Base-by-base conservation (phyloP, 345 rosid genomes). In the Eucalyptus polyanthemos region DNA sequence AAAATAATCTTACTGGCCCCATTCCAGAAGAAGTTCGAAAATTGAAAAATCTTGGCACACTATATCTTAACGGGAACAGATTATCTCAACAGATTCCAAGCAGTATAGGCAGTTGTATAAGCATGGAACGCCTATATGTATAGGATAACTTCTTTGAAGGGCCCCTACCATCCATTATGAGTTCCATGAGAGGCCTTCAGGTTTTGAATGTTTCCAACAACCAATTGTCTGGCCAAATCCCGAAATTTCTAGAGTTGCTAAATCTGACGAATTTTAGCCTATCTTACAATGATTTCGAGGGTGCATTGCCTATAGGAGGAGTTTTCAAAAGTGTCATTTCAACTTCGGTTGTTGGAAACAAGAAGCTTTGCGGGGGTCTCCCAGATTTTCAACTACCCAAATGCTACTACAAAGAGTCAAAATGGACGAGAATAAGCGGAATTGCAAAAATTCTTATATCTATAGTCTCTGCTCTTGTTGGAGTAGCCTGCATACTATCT, bases 61-160 rank as follows among this genome's bases (percentile, higher is more conserved):
- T 69, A 31, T 0, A 2, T 69, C 42, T 69, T 69, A 0, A 69
- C 0, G 1, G 12, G 21, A 69, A 69, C 3, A 31, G 6, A 16
- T 31, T 69, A 69, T 8, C 80, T 9, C 80, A 69, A 16, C 3
- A 16, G 1, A 31, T 69, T 16, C 80, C 42, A 69, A 69, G 42
- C 0, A 34, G 12, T 31, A 31, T 69, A 0, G 12, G 24, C 1
- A 31, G 22, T 31, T 69, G 80, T 5, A 69, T 3, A 31, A 0
- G 1, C 24, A 69, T 31, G 42, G 80, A 67, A 67, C 2, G 2
- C 40, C 22, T 67, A 4, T 67, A 67, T 67, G 0, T 67, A 4
- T 22, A 31, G 0, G 80, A 67, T 8, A 67, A 67, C 10, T 31
- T 67, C 0, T 67, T 67, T 3, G 42, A 67, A 67, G 80, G 42